Evolutionary conservation across 2,329 filamentous ascomycete genomes (phyloP), one percentile per base, ranked within the genome.

Genomic region (Fusarium sp.): DNA sequence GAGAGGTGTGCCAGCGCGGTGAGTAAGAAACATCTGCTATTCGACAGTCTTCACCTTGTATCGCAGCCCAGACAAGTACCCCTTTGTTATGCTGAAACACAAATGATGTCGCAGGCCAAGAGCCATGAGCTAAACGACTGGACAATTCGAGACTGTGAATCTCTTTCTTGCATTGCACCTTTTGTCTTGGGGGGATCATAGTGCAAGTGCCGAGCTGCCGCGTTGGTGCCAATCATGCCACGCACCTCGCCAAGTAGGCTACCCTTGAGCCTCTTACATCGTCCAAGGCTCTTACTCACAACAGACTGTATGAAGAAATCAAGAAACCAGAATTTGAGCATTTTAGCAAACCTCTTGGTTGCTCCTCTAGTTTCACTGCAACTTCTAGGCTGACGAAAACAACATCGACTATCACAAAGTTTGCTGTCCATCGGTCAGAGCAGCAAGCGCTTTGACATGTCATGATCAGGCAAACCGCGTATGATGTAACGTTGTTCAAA

Each of bases 31-130:
- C 47, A 30, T 56, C 40, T 68, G 46, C 57, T 28, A 59, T 67
- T 67, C 63, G 63, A 53, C 45, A 26, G 28, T 30, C 51, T 23
- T 55, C 40, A 21, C 56, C 50, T 32, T 55, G 30, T 38, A 62
- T 32, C 42, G 20, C 48, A 34, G 30, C 38, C 34, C 36, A 34
- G 46, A 44, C 63, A 67, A 44, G 28, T 43, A 23, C 38, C 49
- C 43, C 38, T 54, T 52, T 34, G 46, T 36, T 55, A 32, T n/a
- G 55, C 68, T 65, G 68, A 69, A 71, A 73, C 67, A 62, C 32
- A 53, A 64, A 67, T 73, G 50, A 73, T 68, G 56, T 68, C 54
- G 51, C 54, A 53, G 54, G 48, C 58, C 65, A 54, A 56, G 50
- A 21, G 19, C 17, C 15, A 47, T 55, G 21, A 20, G 17, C n/a